Evolutionary conservation across 2,329 filamentous ascomycete species (phyloP).

Genomic region (Diaporthe aspalathi): DNA sequence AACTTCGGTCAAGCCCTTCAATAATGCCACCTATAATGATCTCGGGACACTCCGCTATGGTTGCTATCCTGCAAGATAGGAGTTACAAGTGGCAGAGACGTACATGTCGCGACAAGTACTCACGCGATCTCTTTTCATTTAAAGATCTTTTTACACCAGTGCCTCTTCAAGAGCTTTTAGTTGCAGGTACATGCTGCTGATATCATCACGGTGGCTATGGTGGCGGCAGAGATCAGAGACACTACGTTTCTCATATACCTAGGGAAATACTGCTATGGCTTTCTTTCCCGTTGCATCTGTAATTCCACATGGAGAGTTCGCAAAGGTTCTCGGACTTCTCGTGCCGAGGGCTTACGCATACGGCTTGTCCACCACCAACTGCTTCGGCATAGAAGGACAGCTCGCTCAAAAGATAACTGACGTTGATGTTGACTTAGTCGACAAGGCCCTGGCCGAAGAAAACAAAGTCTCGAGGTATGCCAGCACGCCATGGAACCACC

Average conservation of each 20-base stretch:
- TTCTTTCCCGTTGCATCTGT: not conserved
- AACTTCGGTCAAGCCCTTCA: too few species aligned
- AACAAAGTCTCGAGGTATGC: not conserved
- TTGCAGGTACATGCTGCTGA: too few species aligned
- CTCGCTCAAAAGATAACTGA: not conserved
- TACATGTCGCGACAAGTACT: too few species aligned
- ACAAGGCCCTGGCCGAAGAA: not conserved
- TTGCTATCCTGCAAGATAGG: too few species aligned
- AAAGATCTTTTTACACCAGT: too few species aligned
- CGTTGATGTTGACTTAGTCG: not conserved
- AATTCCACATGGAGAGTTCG: not conserved
- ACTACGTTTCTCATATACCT: not conserved
- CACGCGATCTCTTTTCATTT: too few species aligned
- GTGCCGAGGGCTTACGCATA: not conserved
- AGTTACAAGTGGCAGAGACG: too few species aligned
- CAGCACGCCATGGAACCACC: not conserved
- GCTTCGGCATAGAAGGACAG: not conserved
- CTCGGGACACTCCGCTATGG: too few species aligned
- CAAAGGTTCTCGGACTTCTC: not conserved
- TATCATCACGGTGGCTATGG: too few species aligned
- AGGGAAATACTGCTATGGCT: not conserved
- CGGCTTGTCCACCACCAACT: not conserved
- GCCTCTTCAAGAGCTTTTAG: too few species aligned
- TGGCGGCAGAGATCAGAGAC: too few species aligned
- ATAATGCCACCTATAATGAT: too few species aligned